Evolutionary conservation across 768 basidiomycete species (phyloP).

Genomic region (Coprinopsis strossmayeri): DNA sequence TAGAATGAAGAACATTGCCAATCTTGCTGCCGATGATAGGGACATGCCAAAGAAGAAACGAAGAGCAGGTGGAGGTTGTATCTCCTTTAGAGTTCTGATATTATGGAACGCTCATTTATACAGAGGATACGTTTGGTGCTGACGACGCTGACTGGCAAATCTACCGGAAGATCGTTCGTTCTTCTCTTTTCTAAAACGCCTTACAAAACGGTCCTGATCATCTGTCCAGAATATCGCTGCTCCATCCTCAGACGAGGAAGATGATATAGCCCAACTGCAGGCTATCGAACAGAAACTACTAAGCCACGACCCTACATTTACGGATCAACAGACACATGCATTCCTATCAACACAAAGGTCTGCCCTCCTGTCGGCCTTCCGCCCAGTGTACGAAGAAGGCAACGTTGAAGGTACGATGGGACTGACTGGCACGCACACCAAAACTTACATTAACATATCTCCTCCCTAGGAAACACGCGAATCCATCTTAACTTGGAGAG

Average conservation of each 20-base stretch:
- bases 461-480: constrained; percentile 49
- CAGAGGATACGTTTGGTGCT: constrained; percentile 90
- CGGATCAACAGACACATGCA: constrained; percentile 72
- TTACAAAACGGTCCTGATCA: no score
- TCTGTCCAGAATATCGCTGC: no score
- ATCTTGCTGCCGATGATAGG: constrained; percentile 81
- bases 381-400: constrained; percentile 71
- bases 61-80: constrained; percentile 73
- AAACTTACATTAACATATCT: no score
- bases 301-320: constrained; percentile 80
- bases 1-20: constrained; percentile 90
- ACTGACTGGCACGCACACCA: no score
- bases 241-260: constrained; percentile 84
- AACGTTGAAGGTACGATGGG: constrained; percentile 62
- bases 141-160: constrained; percentile 97
- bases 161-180: constrained; percentile 88
- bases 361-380: constrained; percentile 81
- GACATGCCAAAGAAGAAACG: constrained; percentile 72
- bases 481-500: constrained; percentile 89
- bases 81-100: not conserved
- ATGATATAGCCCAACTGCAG: constrained; percentile 70
- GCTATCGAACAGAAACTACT: constrained; percentile 77
- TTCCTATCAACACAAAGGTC: constrained; percentile 72
- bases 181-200: not conserved
- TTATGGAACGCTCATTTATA: not conserved